Base-by-base conservation (phyloP, 2,329 filamentous ascomycete species). In the Aspergillus caelatus region DNA sequence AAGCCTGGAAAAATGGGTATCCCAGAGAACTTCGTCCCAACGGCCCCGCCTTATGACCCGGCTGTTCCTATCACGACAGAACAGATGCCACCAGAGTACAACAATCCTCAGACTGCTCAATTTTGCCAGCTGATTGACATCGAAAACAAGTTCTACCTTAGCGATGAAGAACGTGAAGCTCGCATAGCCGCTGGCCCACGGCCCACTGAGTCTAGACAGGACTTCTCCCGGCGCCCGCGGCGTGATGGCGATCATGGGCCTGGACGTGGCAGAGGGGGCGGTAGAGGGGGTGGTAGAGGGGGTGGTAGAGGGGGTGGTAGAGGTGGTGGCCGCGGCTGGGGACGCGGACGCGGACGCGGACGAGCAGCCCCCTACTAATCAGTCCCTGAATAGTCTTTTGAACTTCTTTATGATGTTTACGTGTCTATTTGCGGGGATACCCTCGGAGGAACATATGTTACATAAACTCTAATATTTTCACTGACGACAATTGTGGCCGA, bases 71-170 rank as follows among this genome's bases (percentile, higher is more conserved):
- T 89, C 67, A 82, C 81, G 28, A 86, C 88, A 0, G 71, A 82
- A 0, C 82, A 89, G n/a, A 85, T 88, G 75, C 92, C 93, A 1
- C 81, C 83, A 1, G 94, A 97, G 78, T 94, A 94, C 75, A 92
- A 88, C 4, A 98, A 95, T 73, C 89, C 91, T 14, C 94, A 98
- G 79, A 98, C 93, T 8, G 82, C 81, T n/a, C 79, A 83, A 3
- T 98, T 94, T 74, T 99, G 95, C 77, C 82, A 89, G 61, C 79
- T 98, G 61, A 71, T 98, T 1, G 88, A 86, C 10, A 88, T 99
- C 39, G 80, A 86, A 7, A 96, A 98, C 75, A 83, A 89, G 11
- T 96, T 89, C 82, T 84, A 91, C 70, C 86, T 90, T 2, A 88
- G 81, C n/a, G 85, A 90, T 2, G 88, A 93, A 71, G 91, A 96